Evolutionary conservation across 2,329 filamentous ascomycete genomes (phyloP).

Genomic region (Xenosphaeropsis pyriputrescens): DNA sequence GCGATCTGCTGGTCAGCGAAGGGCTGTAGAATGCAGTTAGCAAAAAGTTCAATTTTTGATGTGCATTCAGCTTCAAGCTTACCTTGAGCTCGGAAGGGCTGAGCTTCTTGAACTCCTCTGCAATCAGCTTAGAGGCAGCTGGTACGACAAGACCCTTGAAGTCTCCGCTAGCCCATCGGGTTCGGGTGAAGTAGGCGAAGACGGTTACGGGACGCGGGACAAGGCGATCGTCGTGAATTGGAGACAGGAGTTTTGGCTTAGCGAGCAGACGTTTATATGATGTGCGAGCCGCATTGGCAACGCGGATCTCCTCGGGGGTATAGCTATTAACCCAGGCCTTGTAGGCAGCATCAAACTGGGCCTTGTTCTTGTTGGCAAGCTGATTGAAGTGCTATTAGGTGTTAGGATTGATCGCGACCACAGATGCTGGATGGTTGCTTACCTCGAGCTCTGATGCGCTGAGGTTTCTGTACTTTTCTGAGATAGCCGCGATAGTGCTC

Average conservation of each 20-base stretch:
- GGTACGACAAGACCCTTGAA: conserved; percentile 25
- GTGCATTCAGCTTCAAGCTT: no score
- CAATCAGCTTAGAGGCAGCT: conserved; percentile 25
- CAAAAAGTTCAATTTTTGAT: no score
- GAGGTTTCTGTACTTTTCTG: conserved; percentile 18
- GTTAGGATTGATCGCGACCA: conserved; percentile 1
- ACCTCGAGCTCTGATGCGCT: conserved; percentile 21
- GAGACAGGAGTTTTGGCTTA: conserved; percentile 3
- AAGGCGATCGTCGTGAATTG: conserved; percentile 36
- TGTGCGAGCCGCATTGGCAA: conserved; percentile 42
- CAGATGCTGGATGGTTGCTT: conserved; percentile 7
- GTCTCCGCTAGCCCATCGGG: conserved; percentile 31
- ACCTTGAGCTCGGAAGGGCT: conserved; percentile 31
- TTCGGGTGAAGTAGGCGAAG: conserved; percentile 27
- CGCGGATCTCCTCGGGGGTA: conserved; percentile 38
- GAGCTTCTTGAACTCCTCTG: conserved; percentile 31
- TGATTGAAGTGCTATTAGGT: conserved; percentile 35
- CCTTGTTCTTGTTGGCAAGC: conserved; percentile 28
- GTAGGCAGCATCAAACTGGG: conserved; percentile 26
- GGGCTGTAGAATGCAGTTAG: no score
- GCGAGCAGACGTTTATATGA: conserved; percentile 6
- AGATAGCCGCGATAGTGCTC: no score
- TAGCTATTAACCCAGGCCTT: conserved; percentile 37
- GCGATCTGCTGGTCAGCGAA: no score
- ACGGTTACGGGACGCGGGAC: conserved; percentile 26